Conservation (phyloP, 345 rosid species). For the Gossypioides kirkii region DNA sequence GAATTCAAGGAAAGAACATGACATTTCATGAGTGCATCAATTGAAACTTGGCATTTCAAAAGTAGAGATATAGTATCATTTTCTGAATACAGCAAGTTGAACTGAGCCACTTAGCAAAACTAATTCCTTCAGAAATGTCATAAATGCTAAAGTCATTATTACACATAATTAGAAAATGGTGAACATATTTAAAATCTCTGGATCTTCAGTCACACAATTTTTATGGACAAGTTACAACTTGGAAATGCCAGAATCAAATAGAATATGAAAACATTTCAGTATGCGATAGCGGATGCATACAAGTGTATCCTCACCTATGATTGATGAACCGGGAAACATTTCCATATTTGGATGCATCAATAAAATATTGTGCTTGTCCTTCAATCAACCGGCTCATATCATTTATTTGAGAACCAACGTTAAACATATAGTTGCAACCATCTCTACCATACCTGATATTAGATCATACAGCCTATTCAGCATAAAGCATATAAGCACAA, state of each 20-base stretch:
- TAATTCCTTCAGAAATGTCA: background rate
- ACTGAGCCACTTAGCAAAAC: background rate
- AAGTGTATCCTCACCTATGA: conserved; percentile 60
- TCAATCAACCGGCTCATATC: conserved; percentile 80
- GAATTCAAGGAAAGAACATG: conserved; percentile 14
- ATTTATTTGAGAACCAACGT: conserved; percentile 60
- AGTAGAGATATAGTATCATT: conserved; percentile 9
- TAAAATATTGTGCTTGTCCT: conserved; percentile 50
- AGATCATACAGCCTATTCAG: conserved; percentile 2
- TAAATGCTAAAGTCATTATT: background rate
- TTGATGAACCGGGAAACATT: conserved; percentile 90
- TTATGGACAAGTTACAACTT: conserved; percentile 4
- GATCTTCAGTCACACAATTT: background rate
- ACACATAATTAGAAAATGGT: background rate
- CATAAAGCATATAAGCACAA: background rate
- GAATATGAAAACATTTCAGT: background rate
- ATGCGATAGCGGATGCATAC: background rate
- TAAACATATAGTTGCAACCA: conserved; percentile 57
- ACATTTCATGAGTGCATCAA: conserved; percentile 2
- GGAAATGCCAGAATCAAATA: background rate
- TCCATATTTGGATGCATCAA: conserved; percentile 79
- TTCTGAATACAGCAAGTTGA: conserved; percentile 3
- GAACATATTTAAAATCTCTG: background rate
- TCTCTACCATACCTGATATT: conserved; percentile 53
- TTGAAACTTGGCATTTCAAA: background rate